Evolutionary conservation across 768 basidiomycete species (phyloP).

Genomic region (Daedaleopsis sinensis): DNA sequence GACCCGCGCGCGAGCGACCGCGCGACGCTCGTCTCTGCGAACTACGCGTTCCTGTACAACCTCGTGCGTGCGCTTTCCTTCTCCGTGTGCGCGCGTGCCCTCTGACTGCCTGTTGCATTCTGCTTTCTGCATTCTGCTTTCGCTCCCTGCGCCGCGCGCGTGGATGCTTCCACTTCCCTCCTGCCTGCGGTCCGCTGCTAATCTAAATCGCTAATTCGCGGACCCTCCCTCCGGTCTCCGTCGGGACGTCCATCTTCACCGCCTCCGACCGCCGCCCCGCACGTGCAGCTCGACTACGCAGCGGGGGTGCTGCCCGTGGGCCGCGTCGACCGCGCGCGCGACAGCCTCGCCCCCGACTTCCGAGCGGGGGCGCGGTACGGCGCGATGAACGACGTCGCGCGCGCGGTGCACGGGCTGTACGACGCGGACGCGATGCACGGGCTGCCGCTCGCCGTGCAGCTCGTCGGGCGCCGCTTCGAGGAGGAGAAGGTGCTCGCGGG

Average conservation of each 20-base stretch:
- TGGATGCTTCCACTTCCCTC: not conserved
- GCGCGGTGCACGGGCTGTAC: constrained; percentile 45
- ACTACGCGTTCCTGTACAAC: constrained; percentile 45
- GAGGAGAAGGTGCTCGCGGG: constrained; percentile 53
- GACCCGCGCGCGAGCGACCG: constrained; percentile 18
- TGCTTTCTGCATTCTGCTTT: no score
- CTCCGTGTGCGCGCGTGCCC: no score
- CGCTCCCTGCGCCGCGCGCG: no score
- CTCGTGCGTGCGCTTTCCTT: constrained; percentile 37
- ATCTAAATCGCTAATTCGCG: not conserved
- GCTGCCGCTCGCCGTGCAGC: constrained; percentile 47
- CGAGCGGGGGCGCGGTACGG: constrained; percentile 24
- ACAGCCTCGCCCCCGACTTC: constrained; percentile 32
- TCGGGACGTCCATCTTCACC: no score
- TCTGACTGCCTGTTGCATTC: no score
- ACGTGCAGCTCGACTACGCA: constrained; percentile 44
- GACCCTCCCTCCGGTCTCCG: no score
- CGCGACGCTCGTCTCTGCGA: constrained; percentile 37
- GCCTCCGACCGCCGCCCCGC: no score
- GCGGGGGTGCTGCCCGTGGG: constrained; percentile 50
- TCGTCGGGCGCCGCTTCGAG: constrained; percentile 45
- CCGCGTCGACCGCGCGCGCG: constrained; percentile 37
- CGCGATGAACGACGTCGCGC: constrained; percentile 41
- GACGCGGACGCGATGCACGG: constrained; percentile 45
- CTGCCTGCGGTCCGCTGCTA: no score